Percentiles rank a stretch among this genome's conserved stretches.
Conservation (phyloP, 2,329 filamentous ascomycete species). For the Furcasterigmium furcatum region DNA sequence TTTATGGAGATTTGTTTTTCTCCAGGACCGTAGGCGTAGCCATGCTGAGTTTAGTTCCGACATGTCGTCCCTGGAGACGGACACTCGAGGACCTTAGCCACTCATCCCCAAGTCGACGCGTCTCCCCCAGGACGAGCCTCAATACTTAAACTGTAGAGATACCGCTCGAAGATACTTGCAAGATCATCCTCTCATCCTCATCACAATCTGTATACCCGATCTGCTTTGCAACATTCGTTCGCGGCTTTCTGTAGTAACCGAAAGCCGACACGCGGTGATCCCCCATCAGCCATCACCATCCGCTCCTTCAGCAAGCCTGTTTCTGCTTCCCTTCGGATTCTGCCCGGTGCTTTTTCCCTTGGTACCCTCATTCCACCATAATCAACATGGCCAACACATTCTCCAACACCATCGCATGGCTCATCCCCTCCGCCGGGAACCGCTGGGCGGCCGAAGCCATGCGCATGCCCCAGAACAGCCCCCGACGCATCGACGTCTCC, state of each 20-base stretch:
- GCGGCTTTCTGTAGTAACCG: too few species aligned
- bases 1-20: not conserved
- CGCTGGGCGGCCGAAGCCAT: conserved; percentile 9
- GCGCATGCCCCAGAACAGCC: conserved; percentile 8
- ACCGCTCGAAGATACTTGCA: not conserved
- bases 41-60: not conserved
- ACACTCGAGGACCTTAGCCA: not conserved
- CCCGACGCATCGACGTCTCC: conserved; percentile 6
- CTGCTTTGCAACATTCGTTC: not conserved
- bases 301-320: not conserved
- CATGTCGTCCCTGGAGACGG: not conserved
- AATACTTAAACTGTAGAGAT: not conserved
- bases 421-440: conserved; percentile 11
- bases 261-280: not conserved
- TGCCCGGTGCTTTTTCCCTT: not conserved
- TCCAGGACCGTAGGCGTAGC: not conserved
- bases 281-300: not conserved
- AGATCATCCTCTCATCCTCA: not conserved
- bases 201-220: not conserved
- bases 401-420: conserved; percentile 13
- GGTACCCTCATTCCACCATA: not conserved
- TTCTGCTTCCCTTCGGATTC: not conserved
- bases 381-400: conserved; percentile 1
- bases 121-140: not conserved
- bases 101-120: not conserved